Percentiles rank a stretch among this genome's conserved stretches.
These are phyloP conservation scores for Hirschioporus abietinus DNA, from an alignment of 768 basidiomycete genomes.

Conservation along the genomic window DNA sequence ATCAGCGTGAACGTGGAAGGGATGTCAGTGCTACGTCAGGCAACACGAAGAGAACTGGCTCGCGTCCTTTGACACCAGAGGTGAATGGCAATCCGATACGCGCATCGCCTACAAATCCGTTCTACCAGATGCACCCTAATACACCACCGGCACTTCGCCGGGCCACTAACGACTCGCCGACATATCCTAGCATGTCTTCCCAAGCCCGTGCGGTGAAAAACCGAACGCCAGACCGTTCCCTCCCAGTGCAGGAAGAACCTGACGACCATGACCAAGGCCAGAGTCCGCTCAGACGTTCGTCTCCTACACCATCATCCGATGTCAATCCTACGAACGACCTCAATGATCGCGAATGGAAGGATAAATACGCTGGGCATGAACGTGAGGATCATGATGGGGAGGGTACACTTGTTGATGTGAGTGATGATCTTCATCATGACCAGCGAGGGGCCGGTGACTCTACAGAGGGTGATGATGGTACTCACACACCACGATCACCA, in stretches of 20 bases:
- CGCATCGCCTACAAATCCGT: conserved; percentile 19
- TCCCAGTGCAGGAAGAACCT: conserved; percentile 72
- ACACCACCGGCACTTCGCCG: conserved; percentile 27
- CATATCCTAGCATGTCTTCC: conserved; percentile 32
- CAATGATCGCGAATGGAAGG: conserved; percentile 6
- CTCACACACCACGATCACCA: conserved; percentile 66
- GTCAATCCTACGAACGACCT: conserved; percentile 41
- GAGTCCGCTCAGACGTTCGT: conserved; percentile 14
- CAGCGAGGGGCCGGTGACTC: conserved; percentile 13
- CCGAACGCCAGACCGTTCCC: conserved; percentile 64
- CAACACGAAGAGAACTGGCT: not conserved
- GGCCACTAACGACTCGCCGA: conserved; percentile 16
- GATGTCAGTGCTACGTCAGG: conserved; percentile 26
- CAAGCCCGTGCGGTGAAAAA: conserved; percentile 41
- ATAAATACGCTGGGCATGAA: conserved; percentile 16
- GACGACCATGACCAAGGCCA: conserved; percentile 46
- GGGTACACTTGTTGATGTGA: conserved; percentile 36
- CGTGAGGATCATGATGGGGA: conserved; percentile 24
- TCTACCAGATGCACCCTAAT: conserved; percentile 22
- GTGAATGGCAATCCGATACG: conserved; percentile 19
- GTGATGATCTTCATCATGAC: conserved; percentile 35
- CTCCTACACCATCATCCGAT: conserved; percentile 52
- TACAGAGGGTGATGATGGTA: conserved; percentile 20
- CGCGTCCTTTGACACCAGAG: conserved; percentile 14
- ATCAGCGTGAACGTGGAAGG: conserved; percentile 37